A percentile compares a stretch with the other conserved stretches of the same genome.
Evolutionary conservation across 164 flowering plant species (phyloP).

Genomic region (Kalanchoe fedtschenkoi): DNA sequence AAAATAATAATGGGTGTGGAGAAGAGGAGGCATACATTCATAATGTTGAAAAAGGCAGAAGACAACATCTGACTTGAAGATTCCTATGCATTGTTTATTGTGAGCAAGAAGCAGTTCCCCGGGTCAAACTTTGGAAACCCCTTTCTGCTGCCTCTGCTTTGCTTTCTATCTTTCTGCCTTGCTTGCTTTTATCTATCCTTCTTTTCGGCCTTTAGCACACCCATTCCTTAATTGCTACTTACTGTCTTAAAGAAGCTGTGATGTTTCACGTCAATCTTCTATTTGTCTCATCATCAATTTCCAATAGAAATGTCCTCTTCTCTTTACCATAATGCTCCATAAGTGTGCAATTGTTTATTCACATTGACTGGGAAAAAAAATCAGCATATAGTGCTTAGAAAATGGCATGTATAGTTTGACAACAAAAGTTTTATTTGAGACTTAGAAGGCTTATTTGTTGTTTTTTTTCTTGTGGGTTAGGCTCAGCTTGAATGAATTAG

Average conservation of each 20-base stretch:
- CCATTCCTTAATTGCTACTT: not conserved
- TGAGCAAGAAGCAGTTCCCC: conserved; percentile 11
- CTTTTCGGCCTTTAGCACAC: not conserved
- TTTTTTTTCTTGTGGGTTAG: no score
- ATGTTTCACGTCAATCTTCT: not conserved
- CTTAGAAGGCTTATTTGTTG: no score
- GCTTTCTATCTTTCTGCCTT: not conserved
- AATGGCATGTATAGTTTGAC: no score
- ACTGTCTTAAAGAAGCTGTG: not conserved
- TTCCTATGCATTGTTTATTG: conserved; percentile 22
- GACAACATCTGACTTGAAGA: conserved; percentile 24
- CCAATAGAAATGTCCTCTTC: not conserved
- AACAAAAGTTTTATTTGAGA: no score
- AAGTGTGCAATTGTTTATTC: no score
- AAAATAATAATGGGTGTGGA: no score
- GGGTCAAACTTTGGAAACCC: conserved; percentile 20
- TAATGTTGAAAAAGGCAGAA: conserved; percentile 15
- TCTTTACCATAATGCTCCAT: not conserved
- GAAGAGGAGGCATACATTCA: not conserved
- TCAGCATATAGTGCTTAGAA: not conserved
- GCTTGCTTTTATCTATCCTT: not conserved
- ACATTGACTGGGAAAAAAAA: no score
- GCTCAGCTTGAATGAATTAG: no score
- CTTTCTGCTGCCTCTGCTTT: not conserved
- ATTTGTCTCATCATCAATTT: not conserved